A percentile compares a stretch with the other conserved stretches of the same genome.
Conservation (phyloP, 2,329 filamentous ascomycete species). For the Kalaharituber pfeilii region DNA sequence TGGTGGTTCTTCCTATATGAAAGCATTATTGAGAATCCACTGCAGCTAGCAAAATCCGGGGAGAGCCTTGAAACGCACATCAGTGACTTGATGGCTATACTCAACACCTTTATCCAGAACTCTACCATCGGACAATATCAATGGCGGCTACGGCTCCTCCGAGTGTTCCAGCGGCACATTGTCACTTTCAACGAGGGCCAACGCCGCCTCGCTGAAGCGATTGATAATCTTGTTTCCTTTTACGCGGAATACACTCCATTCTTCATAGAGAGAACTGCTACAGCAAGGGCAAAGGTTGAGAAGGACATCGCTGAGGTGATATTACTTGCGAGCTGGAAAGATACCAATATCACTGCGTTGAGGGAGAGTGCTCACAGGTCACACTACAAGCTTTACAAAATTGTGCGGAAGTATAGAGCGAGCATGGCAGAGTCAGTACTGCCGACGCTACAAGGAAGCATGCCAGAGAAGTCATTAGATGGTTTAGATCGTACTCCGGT, state of each 20-base stretch:
- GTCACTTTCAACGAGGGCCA: slow-evolving; percentile 43
- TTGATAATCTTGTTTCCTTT: slow-evolving; percentile 61
- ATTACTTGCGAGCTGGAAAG: slow-evolving; percentile 89
- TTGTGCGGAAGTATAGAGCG: slow-evolving; percentile 75
- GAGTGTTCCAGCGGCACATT: slow-evolving; percentile 48
- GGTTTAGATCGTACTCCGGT: slow-evolving; percentile 1
- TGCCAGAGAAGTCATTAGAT: slow-evolving; percentile 35
- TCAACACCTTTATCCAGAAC: slow-evolving; percentile 61
- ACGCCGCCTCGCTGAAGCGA: slow-evolving; percentile 42
- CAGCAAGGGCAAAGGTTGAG: slow-evolving; percentile 59
- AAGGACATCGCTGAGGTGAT: slow-evolving; percentile 89
- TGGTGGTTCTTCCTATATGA: slow-evolving; percentile 99
- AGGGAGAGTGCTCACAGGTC: slow-evolving; percentile 78
- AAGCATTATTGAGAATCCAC: slow-evolving; percentile 59
- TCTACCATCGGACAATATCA: slow-evolving; percentile 69
- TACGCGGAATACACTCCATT: slow-evolving; percentile 53
- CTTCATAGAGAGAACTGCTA: slow-evolving; percentile 46
- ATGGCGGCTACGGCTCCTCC: slow-evolving; percentile 53
- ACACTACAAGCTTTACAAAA: slow-evolving; percentile 77
- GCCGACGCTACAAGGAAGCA: slow-evolving; percentile 40
- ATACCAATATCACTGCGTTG: slow-evolving; percentile 81
- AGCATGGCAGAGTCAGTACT: slow-evolving; percentile 62
- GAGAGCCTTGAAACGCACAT: slow-evolving; percentile 46
- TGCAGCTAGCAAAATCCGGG: slow-evolving; percentile 39
- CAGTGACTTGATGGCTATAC: slow-evolving; percentile 51